Evolutionary conservation across 345 rosid species (phyloP).

Genomic region (Brassica cretica): DNA sequence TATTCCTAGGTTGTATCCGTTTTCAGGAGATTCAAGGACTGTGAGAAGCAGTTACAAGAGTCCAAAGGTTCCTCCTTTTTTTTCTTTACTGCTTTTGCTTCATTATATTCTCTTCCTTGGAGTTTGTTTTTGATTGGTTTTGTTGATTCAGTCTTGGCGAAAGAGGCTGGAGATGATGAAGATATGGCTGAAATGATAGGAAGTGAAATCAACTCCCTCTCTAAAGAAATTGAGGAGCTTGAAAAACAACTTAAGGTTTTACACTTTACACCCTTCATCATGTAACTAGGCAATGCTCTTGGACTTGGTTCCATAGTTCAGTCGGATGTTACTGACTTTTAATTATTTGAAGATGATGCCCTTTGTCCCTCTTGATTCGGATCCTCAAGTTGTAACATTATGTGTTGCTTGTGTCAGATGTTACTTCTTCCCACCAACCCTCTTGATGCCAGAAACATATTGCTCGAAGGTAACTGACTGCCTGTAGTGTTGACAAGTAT

Average conservation of each 20-base stretch:
- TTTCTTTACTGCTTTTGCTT: not conserved
- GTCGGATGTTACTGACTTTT: conserved; percentile 11
- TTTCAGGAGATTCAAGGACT: conserved; percentile 73
- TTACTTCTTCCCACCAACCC: conserved; percentile 88
- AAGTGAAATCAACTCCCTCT: conserved; percentile 67
- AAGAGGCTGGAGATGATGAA: conserved; percentile 72
- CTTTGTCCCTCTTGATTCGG: not conserved
- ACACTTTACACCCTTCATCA: not conserved
- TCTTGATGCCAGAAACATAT: conserved; percentile 89
- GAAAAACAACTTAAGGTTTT: conserved; percentile 87
- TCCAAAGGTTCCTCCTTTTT: conserved; percentile 54
- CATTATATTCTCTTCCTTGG: not conserved
- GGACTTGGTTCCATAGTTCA: not conserved
- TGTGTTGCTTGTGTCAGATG: conserved; percentile 46
- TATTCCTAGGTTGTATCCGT: conserved; percentile 64
- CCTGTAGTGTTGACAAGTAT: not conserved
- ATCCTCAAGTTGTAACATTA: conserved; percentile 15
- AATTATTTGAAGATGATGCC: not conserved
- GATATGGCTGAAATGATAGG: conserved; percentile 97
- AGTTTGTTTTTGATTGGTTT: not conserved
- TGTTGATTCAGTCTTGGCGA: conserved; percentile 58
- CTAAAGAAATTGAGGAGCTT: conserved; percentile 61
- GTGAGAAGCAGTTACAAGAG: conserved; percentile 80
- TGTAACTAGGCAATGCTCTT: conserved; percentile 11
- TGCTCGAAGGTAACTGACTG: conserved; percentile 84